These are phyloP conservation scores for Diaporthe australafricana DNA, from an alignment of 2,329 filamentous ascomycete genomes.

Conservation along the genomic window DNA sequence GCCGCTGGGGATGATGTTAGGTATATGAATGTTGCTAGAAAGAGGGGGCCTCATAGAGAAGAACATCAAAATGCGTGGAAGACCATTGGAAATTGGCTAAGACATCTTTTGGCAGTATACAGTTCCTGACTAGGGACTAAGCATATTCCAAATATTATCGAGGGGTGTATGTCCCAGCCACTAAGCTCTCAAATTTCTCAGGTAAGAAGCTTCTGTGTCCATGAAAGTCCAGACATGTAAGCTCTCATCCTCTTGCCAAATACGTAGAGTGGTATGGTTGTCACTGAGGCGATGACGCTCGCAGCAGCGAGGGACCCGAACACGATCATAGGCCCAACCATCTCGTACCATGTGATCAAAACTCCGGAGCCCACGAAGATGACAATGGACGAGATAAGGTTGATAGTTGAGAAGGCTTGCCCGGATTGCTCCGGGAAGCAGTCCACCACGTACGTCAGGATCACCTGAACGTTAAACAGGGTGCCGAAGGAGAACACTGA, in stretches of 20 bases:
- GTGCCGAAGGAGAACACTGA: constrained; percentile 6
- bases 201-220: neutral
- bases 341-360: neutral
- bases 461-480: constrained; percentile 6
- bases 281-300: neutral
- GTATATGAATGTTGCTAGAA: neutral
- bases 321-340: neutral
- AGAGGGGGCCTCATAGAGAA: no score
- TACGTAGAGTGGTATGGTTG: neutral
- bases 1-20: constrained; percentile 12
- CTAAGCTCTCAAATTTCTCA: neutral
- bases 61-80: no score
- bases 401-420: constrained; percentile 23
- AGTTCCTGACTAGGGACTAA: no score
- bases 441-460: constrained; percentile 26
- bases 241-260: constrained; percentile 5
- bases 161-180: neutral
- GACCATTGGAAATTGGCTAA: no score
- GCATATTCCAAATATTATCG: no score
- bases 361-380: neutral
- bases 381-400: neutral
- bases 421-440: constrained; percentile 16
- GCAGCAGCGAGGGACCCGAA: neutral
- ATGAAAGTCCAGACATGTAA: neutral
- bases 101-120: no score